Evolutionary conservation across 1,139 yeast species (phyloP).

Genomic region (Kazachstania sp.): DNA sequence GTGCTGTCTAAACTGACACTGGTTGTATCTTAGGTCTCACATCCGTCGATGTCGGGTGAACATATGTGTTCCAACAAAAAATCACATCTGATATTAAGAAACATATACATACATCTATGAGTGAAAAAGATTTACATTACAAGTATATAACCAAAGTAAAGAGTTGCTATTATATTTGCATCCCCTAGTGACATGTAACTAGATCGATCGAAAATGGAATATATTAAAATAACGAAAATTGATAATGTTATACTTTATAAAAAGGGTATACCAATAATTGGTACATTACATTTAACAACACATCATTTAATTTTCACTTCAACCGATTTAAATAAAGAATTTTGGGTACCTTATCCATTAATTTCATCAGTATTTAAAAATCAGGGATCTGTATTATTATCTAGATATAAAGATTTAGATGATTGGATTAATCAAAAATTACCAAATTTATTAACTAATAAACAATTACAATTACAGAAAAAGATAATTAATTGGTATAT

Average conservation of each 20-base stretch:
- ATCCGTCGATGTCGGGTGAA: too few species aligned
- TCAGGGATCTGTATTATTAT: slow-evolving; percentile 32
- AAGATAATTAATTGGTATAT: slow-evolving; percentile 18
- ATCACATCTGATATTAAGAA: too few species aligned
- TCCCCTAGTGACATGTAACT: too few species aligned
- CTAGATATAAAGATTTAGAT: slow-evolving; percentile 14
- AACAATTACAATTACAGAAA: neutral
- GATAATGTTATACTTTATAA: slow-evolving; percentile 61
- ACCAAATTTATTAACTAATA: slow-evolving; percentile 4
- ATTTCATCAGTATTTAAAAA: slow-evolving; percentile 59
- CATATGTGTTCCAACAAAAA: too few species aligned
- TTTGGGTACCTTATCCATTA: slow-evolving; percentile 91
- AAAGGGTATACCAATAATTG: slow-evolving; percentile 57
- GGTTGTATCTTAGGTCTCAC: too few species aligned
- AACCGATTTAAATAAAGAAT: slow-evolving; percentile 44
- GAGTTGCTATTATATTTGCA: too few species aligned
- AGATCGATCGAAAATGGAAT: slow-evolving; percentile 35
- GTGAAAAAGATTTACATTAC: too few species aligned
- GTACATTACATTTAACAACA: slow-evolving; percentile 69
- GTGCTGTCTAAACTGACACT: too few species aligned
- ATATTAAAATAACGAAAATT: slow-evolving; percentile 50
- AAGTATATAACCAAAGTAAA: too few species aligned
- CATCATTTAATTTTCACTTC: slow-evolving; percentile 71
- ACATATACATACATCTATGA: too few species aligned
- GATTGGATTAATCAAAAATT: slow-evolving; percentile 4